Percentiles rank a stretch among this genome's conserved stretches.
phyloP scores from a whole-genome alignment of 1,139 yeast species.

The Ogataea hybrid region DNA sequence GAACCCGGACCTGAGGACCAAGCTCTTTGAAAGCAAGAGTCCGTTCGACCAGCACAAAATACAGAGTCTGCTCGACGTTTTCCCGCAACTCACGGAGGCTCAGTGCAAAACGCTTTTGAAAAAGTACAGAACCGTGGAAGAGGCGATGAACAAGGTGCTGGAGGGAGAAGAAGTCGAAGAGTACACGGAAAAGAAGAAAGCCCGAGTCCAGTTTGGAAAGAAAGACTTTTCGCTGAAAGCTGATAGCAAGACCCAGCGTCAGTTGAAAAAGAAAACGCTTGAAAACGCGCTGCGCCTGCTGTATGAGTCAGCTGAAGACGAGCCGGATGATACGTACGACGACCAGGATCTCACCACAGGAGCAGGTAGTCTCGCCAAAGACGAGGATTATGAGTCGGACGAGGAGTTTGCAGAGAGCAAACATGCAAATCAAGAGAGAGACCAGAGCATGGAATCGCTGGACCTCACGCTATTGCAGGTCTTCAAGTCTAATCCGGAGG shows the following conservation, averaged over 20 bases:
- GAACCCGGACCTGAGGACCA: constrained; percentile 49
- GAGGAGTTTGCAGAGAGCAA: constrained; percentile 25
- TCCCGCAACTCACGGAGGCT: constrained; percentile 50
- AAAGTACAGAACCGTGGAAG: constrained; percentile 54
- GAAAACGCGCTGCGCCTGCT: constrained; percentile 62
- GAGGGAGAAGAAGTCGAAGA: constrained; percentile 50
- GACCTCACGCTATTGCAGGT: constrained; percentile 60
- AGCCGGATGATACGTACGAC: constrained; percentile 81
- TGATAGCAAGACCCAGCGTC: constrained; percentile 35
- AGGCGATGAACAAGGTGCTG: constrained; percentile 55
- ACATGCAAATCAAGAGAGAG: constrained; percentile 21
- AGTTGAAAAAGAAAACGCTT: constrained; percentile 53
- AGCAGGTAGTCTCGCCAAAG: constrained; percentile 4
- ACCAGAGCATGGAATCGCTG: constrained; percentile 29
- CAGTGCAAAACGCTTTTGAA: constrained; percentile 48
- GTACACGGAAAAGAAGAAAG: constrained; percentile 15
- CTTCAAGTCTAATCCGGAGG: constrained; percentile 50
- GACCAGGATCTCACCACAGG: constrained; percentile 58
- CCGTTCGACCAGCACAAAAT: constrained; percentile 40
- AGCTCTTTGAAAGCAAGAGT: constrained; percentile 34
- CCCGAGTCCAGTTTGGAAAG: constrained; percentile 33
- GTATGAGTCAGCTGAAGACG: constrained; percentile 74
- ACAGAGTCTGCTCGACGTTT: constrained; percentile 48
- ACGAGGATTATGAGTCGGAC: constrained; percentile 16
- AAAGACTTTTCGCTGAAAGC: constrained; percentile 27